Evolutionary conservation across 352 stramenopile genomes (phyloP), one percentile per base, ranked within the genome.

Genomic region (Thraustochytrium striatum): DNA sequence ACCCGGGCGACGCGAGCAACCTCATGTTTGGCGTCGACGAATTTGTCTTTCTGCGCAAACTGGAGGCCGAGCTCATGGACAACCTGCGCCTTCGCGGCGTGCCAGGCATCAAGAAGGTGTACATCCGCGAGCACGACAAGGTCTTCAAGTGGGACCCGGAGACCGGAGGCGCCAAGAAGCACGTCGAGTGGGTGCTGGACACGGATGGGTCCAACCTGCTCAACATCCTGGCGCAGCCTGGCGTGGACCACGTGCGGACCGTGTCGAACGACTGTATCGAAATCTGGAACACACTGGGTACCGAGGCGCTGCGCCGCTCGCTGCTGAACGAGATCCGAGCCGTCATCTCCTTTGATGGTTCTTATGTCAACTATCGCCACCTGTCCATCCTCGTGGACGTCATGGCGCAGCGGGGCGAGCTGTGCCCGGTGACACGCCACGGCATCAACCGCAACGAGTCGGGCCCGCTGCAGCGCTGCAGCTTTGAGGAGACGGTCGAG

Each of bases 331-430:
- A 99, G 85, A 94, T 99, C 44, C 90, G 95, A 53, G 95, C 96
- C 83, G 94, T 99, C 38, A 97, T 99, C 87, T 97, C 90, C 72
- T 99, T 99, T 84, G 96, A 99, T 91, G 95, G 95, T 85, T 95
- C 94, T 21, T 99, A 99, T 87, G 96, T 99, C 57, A 99, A 99
- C 85, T 99, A 99, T 86, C 94, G 97, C 70, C 97, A 99, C 86
- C 85, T 99, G 82, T 93, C 95, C 44, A 97, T 94, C 82, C 86
- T 99, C 50, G 94, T 97, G 41, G 97, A 99, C 87, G 94, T 98
- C 19, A 99, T 99, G 96, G 99, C 96, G 5, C 98, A 97, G 88
- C 91, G 96, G 82, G 96, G 96, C 3, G 91, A 97, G 70, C 87
- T 99, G 30, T 95, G 94, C 87, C 94, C 96, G 52, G 98, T 99